Percentiles rank a stretch among this genome's conserved stretches.
Evolutionary conservation across 2,329 filamentous ascomycete genomes (phyloP).

Genomic region (Chlorencoelia australis): DNA sequence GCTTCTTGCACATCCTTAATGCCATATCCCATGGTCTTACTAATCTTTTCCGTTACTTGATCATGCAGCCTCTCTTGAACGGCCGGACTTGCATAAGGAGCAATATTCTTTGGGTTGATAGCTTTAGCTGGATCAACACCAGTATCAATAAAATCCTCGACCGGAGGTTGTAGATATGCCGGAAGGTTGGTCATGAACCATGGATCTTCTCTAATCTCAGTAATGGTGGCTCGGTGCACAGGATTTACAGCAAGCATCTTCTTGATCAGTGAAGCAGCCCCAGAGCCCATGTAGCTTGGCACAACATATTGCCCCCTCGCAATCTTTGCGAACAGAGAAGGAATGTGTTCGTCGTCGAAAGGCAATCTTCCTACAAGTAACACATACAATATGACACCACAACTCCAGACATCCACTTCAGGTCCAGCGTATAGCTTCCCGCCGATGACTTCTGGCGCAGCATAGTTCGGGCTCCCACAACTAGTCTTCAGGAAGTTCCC

Average conservation of each 20-base stretch:
- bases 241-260: conserved; percentile 94
- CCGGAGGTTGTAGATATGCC: conserved; percentile 73
- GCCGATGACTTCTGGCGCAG: conserved; percentile 93
- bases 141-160: conserved; percentile 87
- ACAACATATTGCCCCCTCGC: conserved; percentile 88
- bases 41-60: conserved; percentile 88
- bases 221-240: conserved; percentile 85
- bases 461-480: conserved; percentile 96
- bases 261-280: conserved; percentile 73
- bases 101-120: conserved; percentile 73
- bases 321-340: conserved; percentile 95
- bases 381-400: conserved; percentile 83
- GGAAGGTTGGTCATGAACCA: conserved; percentile 90
- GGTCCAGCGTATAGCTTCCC: conserved; percentile 96
- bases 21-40: conserved; percentile 95
- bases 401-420: conserved; percentile 97
- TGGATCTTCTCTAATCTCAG: conserved; percentile 83
- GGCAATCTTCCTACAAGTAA: conserved; percentile 74
- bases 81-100: conserved; percentile 64
- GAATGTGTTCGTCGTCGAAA: conserved; percentile 98
- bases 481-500: conserved; percentile 98
- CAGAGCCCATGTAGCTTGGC: conserved; percentile 80
- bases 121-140: conserved; percentile 90
- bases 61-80: conserved; percentile 86
- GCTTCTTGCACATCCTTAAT: conserved; percentile 93